phyloP scores from a whole-genome alignment of 306 rosid species.

The Trifolium subterraneum region DNA sequence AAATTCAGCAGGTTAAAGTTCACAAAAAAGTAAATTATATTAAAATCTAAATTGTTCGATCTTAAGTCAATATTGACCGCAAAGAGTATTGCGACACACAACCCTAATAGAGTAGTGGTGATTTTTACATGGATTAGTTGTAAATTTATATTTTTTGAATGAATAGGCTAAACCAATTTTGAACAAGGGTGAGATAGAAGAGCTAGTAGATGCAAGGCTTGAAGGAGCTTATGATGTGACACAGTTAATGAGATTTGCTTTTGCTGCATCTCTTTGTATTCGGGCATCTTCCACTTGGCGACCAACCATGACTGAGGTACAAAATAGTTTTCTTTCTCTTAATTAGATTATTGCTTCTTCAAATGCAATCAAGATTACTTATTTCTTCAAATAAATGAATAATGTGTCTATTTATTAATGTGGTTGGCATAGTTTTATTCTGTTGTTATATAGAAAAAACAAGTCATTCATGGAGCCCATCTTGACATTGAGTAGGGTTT shows the following conservation, averaged over 20 bases:
- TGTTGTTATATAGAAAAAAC: not conserved
- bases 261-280: slow-evolving; percentile 86
- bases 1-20: no score
- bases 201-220: slow-evolving; percentile 83
- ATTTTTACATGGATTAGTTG: slow-evolving; percentile 23
- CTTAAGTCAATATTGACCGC: no score
- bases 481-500: not conserved
- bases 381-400: not conserved
- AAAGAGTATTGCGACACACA: no score
- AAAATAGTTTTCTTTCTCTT: slow-evolving; percentile 36
- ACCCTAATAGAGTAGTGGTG: not conserved
- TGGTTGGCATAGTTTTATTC: slow-evolving; percentile 2
- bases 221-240: slow-evolving; percentile 69
- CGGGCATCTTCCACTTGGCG: slow-evolving; percentile 80
- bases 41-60: no score
- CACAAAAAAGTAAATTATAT: no score
- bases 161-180: slow-evolving; percentile 87
- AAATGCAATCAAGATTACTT: not conserved
- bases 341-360: not conserved
- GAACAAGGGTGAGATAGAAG: slow-evolving; percentile 70
- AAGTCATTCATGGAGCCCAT: slow-evolving; percentile 5
- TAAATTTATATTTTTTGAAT: not conserved
- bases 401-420: not conserved
- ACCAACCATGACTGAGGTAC: slow-evolving; percentile 89
- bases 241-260: slow-evolving; percentile 65